Base-by-base conservation (phyloP, 148 eudicot genomes). In the Spergularia bocconei region DNA sequence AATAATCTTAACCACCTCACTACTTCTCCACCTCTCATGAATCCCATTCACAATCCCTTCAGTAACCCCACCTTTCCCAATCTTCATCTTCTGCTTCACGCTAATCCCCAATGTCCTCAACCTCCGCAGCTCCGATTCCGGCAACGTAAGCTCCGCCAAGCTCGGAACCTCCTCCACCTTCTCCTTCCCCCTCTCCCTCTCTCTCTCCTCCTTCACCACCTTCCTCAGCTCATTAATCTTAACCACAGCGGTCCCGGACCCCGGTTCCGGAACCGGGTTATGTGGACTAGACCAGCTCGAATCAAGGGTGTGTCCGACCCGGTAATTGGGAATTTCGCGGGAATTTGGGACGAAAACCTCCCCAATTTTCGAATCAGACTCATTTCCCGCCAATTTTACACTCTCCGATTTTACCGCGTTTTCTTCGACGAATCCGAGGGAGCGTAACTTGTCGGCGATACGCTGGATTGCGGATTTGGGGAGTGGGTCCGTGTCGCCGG, bases 31-130 rank as follows among this genome's bases (percentile, higher is more conserved):
- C 72, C 97, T 87, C 65, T 95, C 97, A 79, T 95, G 99, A 73
- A 95, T 89, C 73, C 97, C 96, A 79, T 95, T 95, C 71, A 95
- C 92, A 75, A 95, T 68, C 75, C 99, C 99, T 60, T 92, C 97
- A 5, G 96, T 95, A 57, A 95, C 77, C 76, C 99, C 99, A 0
- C 92, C 96, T 76, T 92, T 95, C 8, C 99, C 99, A 1, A 95
- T 53, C 87, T 90, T 95, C 80, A 95, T 59, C 88, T 82, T 89
- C 85, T 84, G 85, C 87, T 80, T 86, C 82, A 95, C 69, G 58
- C 63, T 72, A 60, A 95, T 84, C 77, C 99, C 99, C 38, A 80
- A 29, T 6, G 76, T 73, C 79, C 80, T 88, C 90, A 95, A 77
- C 86, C 97, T 76, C 80, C 87, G 83, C 52, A 95, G 60, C 84